These are phyloP conservation scores for Wickerhamomyces sydowiorum DNA, from an alignment of 805 yeast species.

Conservation along the genomic window DNA sequence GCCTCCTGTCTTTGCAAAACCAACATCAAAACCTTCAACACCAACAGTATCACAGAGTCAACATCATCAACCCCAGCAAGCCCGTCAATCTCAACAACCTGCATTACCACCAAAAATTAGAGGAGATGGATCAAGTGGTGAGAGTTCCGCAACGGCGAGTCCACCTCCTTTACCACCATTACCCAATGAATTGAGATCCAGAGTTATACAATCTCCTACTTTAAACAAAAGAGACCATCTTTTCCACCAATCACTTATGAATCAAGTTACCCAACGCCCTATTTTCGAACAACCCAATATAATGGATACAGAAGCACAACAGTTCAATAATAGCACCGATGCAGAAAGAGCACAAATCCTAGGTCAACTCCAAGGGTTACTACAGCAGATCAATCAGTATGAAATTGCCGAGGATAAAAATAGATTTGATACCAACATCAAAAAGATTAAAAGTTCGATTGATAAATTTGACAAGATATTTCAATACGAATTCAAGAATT, in stretches of 20 bases:
- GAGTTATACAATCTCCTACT: background rate
- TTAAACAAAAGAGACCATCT: background rate
- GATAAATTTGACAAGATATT: constrained; percentile 32
- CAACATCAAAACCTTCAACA: constrained; percentile 14
- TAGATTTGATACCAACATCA: constrained; percentile 15
- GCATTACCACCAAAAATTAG: constrained; percentile 30
- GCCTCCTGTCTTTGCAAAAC: constrained; percentile 39
- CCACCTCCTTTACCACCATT: constrained; percentile 35
- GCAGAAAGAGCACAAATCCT: constrained; percentile 2
- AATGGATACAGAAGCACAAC: constrained; percentile 8
- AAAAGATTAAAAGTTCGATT: constrained; percentile 26
- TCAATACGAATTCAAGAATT: constrained; percentile 25
- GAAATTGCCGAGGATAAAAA: constrained; percentile 19
- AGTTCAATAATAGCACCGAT: background rate
- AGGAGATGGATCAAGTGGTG: background rate
- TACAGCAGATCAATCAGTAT: constrained; percentile 18
- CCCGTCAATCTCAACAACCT: constrained; percentile 13
- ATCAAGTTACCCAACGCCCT: constrained; percentile 6
- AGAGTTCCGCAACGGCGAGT: constrained; percentile 5
- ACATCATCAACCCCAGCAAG: constrained; percentile 3
- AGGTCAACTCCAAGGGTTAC: constrained; percentile 14
- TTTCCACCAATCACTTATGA: background rate
- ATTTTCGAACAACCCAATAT: constrained; percentile 19
- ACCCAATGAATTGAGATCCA: constrained; percentile 25
- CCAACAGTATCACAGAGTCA: constrained; percentile 3